A percentile compares a stretch with the other conserved stretches of the same genome.
These are phyloP conservation scores for Sporothrix globosa DNA, from an alignment of 2,329 filamentous ascomycete species.

Conservation along the genomic window DNA sequence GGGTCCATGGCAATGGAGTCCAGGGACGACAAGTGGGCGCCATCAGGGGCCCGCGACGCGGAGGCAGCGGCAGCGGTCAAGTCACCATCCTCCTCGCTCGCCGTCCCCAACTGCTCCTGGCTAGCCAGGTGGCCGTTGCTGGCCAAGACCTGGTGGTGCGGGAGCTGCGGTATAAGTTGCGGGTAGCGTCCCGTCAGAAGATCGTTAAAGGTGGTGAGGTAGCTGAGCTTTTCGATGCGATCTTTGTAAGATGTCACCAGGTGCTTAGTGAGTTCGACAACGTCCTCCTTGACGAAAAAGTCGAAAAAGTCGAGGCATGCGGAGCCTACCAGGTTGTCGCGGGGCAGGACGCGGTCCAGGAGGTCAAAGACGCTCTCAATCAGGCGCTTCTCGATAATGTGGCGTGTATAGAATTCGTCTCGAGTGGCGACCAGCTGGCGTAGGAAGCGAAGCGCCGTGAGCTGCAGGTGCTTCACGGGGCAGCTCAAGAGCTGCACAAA, in stretches of 20 bases:
- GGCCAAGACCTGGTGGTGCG: constrained; percentile 60
- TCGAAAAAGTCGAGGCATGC: constrained; percentile 94
- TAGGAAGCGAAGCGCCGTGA: constrained; percentile 92
- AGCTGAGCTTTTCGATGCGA: constrained; percentile 72
- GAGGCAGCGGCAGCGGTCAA: neutral
- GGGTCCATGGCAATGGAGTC: constrained; percentile 63
- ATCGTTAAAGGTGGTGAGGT: constrained; percentile 81
- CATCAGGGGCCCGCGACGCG: constrained; percentile 19
- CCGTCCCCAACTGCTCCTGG: neutral
- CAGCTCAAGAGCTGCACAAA: constrained; percentile 81
- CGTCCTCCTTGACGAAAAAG: constrained; percentile 78
- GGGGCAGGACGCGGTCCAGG: constrained; percentile 80
- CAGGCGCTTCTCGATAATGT: constrained; percentile 78
- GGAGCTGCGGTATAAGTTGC: constrained; percentile 14
- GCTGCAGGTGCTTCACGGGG: constrained; percentile 87
- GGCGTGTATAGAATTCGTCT: constrained; percentile 87
- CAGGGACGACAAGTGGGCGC: constrained; percentile 24
- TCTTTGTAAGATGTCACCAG: constrained; percentile 83
- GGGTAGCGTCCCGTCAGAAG: constrained; percentile 54
- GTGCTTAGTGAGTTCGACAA: constrained; percentile 80
- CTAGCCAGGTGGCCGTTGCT: constrained; percentile 24
- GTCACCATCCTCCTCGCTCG: constrained; percentile 9
- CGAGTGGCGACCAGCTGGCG: constrained; percentile 81
- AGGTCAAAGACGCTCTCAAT: constrained; percentile 85
- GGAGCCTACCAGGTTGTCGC: constrained; percentile 91